Evolutionary conservation across 2,329 filamentous ascomycete genomes (phyloP).

Genomic region (Aspergillus tanneri): DNA sequence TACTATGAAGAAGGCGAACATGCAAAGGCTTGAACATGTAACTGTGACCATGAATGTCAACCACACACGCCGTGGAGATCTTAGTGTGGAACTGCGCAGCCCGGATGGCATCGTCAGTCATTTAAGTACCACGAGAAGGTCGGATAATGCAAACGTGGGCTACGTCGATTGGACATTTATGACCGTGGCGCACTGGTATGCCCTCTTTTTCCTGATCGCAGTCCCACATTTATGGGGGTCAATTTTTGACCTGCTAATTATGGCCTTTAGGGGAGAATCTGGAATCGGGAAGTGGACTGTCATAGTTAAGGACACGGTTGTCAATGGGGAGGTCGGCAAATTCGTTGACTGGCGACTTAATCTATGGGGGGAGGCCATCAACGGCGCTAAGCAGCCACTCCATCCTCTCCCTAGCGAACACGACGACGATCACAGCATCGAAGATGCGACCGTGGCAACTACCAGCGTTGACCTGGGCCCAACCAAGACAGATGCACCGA

Average conservation of each 20-base stretch:
- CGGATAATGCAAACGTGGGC: constrained; percentile 66
- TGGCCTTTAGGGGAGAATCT: constrained; percentile 69
- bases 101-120: constrained; percentile 79
- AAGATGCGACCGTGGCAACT: constrained; percentile 61
- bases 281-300: constrained; percentile 89
- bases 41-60: constrained; percentile 96
- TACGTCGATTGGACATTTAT: constrained; percentile 99
- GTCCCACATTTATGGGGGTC: neutral
- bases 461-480: constrained; percentile 57
- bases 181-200: constrained; percentile 93
- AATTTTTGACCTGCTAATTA: constrained; percentile 20
- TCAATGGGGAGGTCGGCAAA: constrained; percentile 72
- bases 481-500: constrained; percentile 46
- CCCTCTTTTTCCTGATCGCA: constrained; percentile 14
- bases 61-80: constrained; percentile 81
- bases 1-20: constrained; percentile 77
- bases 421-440: constrained; percentile 79
- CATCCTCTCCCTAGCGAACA: constrained; percentile 79
- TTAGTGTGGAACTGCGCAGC: constrained; percentile 88
- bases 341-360: constrained; percentile 93
- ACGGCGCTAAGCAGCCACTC: constrained; percentile 68
- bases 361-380: constrained; percentile 86
- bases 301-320: constrained; percentile 77
- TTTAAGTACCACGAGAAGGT: constrained; percentile 70
- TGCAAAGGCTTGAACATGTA: constrained; percentile 87